Evolutionary conservation across 208 protist species (phyloP), one percentile per base, ranked within the genome.

Genomic region (Polymyxa betae): DNA sequence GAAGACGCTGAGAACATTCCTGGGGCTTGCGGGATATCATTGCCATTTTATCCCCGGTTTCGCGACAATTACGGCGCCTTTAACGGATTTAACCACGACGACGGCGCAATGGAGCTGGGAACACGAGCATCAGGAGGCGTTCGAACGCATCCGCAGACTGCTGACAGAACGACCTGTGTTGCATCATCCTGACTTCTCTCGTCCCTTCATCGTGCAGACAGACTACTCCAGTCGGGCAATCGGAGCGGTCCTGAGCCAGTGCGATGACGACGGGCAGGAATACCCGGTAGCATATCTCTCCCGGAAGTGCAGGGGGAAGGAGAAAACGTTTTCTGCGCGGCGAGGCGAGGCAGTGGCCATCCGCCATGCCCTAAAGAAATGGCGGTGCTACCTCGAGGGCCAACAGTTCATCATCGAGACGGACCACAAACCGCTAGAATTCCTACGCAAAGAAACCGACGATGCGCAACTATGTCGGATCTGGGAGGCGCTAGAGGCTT

Each of bases 391-490:
- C 40, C n/a, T 82, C 5, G n/a, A 82, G 72, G 72, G 72, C 16
- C 16, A 5, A 82, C 16, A 5, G 12, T 82, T 82, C n/a, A 5
- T 82, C 16, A 82, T 82, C n/a, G 72, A 82, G n/a, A 5, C 72
- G 40, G 72, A 82, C n/a, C 72, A 82, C 72, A 5, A n/a, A 5
- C 72, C 72, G 35, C 35, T 82, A 43, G 72, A 82, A n/a, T 82
- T 82, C n/a, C 72, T 82, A n/a, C 72, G n/a, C 5, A 82, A 82
- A n/a, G 72, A 82, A 43, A 35, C 5, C 35, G 72, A 82, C 72
- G 72, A 82, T 43, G 72, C 72, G 16, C 72, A 82, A 43, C n/a
- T n/a, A n/a, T n/a, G 16, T n/a, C 72, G 72, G 16, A 43, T 82
- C 12, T 82, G 72, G 72, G 72, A 82, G 40, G 72, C 72, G 72